Evolutionary conservation across 2,329 filamentous ascomycete genomes (phyloP), one percentile per base, ranked within the genome.

Genomic region (Phaeoacremonium minimum): DNA sequence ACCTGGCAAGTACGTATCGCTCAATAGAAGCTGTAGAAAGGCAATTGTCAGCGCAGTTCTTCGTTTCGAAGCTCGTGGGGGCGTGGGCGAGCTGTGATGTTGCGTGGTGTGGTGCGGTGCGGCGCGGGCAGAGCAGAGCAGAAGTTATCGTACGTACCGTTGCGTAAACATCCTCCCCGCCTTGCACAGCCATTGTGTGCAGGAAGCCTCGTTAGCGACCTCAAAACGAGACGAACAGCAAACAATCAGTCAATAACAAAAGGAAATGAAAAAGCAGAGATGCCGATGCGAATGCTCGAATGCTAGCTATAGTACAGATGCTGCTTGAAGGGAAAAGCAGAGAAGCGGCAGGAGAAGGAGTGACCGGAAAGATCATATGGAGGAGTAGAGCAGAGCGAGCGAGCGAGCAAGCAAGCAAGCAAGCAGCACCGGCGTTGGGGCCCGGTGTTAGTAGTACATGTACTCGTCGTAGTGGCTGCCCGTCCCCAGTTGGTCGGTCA

Each of bases 1-100:
- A 94, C 90, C 90, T 60, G 93, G 91, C 34, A 98, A 78, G 63
- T 98, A 98, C 45, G 77, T 77, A 66, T 98, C 90, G 67, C 80
- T 95, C 67, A 95, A 72, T 38, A 97, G 79, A 61, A 98, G 85
- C 91, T 96, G 63, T 53, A 46, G 33, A 28, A 46, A 33, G 8
- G 29, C 7, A 17, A 20, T 39, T 36, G 36, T 52, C 40, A 55
- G 51, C 40, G 28, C 4, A 26, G 15, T 12, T n/a, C 19, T 5
- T 12, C 15, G 30, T 29, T 18, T 33, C 18, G 13, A 22, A 3
- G 14, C 28, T 28, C 8, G 13, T 34, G 16, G 12, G 13, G 20
- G 19, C 17, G n/a, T n/a, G n/a, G n/a, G n/a, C n/a, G n/a, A n/a
- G n/a, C n/a, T n/a, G n/a, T n/a, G n/a, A n/a, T n/a, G n/a, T n/a